Conservation (phyloP, 495 filamentous ascomycete genomes). For the Daldinia vernicosa region DNA sequence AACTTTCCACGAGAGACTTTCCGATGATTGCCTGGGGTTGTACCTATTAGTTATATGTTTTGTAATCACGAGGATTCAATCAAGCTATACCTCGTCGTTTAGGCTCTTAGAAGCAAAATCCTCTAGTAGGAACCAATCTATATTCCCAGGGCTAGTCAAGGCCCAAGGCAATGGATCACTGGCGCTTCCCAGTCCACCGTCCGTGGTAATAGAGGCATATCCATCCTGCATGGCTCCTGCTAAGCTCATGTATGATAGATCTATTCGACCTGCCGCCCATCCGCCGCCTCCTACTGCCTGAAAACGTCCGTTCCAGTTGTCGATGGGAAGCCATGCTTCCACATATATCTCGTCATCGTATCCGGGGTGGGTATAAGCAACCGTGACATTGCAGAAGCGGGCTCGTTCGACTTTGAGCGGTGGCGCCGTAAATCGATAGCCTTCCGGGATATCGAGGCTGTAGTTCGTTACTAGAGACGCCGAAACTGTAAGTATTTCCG, state of each 20-base stretch:
- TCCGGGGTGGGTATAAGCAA: constrained; percentile 57
- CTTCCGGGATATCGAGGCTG: constrained; percentile 1
- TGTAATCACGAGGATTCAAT: background rate
- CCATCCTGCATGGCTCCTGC: constrained; percentile 46
- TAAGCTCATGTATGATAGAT: constrained; percentile 31
- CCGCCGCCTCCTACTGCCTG: constrained; percentile 57
- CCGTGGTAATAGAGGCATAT: constrained; percentile 51
- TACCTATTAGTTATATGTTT: background rate
- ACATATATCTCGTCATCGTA: constrained; percentile 50
- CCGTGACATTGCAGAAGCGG: constrained; percentile 55
- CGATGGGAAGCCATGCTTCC: constrained; percentile 51
- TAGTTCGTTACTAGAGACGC: constrained; percentile 36
- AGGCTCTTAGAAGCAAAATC: constrained; percentile 51
- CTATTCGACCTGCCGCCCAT: constrained; percentile 46
- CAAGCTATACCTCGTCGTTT: constrained; percentile 36
- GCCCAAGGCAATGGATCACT: constrained; percentile 48
- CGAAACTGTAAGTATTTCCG: constrained; percentile 27
- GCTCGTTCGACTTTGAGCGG: constrained; percentile 29
- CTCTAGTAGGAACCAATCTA: constrained; percentile 51
- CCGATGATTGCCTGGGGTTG: constrained; percentile 18
- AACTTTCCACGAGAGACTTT: constrained; percentile 36
- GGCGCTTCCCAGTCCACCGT: constrained; percentile 49
- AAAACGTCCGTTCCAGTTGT: constrained; percentile 55
- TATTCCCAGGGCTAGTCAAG: constrained; percentile 51
- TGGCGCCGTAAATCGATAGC: constrained; percentile 18